Base-by-base conservation (phyloP, 371 early-diverging fungal genomes). In the Mortierella sp. region DNA sequence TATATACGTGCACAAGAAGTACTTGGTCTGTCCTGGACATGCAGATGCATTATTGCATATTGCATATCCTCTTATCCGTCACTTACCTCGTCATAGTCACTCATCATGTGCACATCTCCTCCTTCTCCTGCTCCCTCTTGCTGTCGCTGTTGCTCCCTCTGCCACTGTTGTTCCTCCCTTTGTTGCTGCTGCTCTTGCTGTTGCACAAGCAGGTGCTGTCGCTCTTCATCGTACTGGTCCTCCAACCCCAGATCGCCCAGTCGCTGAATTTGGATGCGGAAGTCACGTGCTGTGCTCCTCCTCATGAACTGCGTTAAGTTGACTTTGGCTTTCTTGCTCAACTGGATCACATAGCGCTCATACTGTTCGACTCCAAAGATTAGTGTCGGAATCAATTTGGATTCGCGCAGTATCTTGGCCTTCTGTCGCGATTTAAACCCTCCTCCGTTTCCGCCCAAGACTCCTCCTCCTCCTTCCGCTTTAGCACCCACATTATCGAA, bases 331-430 rank as follows among this genome's bases (percentile, higher is more conserved):
- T 88, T 90, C 27, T 90, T 84, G 43, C 87, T 81, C 31, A 91
- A 48, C 46, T 86, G 84, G 51, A 91, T 89, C 50, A 90, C 67
- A 62, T 83, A 85, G 6, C 88, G 81, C 66, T 91, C 92, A 72
- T 85, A 91, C 70, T 89, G 89, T 64, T 91, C 92, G 3, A 88
- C 87, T 15, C 78, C 79, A 63, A 84, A 91, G 56, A 91, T 89
- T 63, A 90, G 51, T 14, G 70, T 78, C 0, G 92, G 92, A 37
- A 91, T 87, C 71, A 87, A 68, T 52, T 85, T 87, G 19, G 88
- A 85, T 59, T 91, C 90, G 15, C 89, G 83, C 9, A 84, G 47
- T 17, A 87, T 81, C 58, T 84, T 88, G 19, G 85, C 83, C 79
- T 83, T 71, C 30, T 70, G 78, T 17, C 70, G 64, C 17, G 78